Percentiles rank a stretch among this genome's conserved stretches.
phyloP scores from a whole-genome alignment of 495 filamentous ascomycete genomes.

The Astrocystis sublimbata region DNA sequence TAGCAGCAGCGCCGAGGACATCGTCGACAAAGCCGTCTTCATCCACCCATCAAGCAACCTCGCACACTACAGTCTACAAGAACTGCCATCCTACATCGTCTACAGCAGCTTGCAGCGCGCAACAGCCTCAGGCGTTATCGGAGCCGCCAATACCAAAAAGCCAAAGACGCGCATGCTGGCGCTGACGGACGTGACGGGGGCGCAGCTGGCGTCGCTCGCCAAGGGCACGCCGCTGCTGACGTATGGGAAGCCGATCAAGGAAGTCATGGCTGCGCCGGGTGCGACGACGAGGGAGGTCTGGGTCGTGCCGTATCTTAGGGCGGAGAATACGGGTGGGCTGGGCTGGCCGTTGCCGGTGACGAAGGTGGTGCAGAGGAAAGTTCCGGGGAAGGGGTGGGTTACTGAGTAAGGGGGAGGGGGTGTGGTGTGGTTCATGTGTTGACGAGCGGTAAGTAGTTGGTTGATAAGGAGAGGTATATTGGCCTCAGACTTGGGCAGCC shows the following conservation, averaged over 20 bases:
- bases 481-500: too few species aligned
- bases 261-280: constrained; percentile 53
- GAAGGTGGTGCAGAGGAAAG: constrained; percentile 79
- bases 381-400: constrained; percentile 72
- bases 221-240: constrained; percentile 81
- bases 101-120: constrained; percentile 83
- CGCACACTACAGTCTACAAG: constrained; percentile 64
- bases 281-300: constrained; percentile 69
- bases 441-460: too few species aligned
- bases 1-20: constrained; percentile 35
- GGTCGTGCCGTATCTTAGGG: constrained; percentile 75
- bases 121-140: constrained; percentile 41
- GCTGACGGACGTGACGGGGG: constrained; percentile 71
- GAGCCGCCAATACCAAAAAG: constrained; percentile 53
- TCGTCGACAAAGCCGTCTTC: constrained; percentile 63
- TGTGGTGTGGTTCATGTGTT: too few species aligned
- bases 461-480: too few species aligned
- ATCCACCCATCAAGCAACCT: constrained; percentile 83
- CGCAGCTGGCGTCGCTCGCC: constrained; percentile 76
- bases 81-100: constrained; percentile 79
- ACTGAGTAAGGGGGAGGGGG: too few species aligned
- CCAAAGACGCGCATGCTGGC: constrained; percentile 87
- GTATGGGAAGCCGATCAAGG: constrained; percentile 90
- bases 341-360: constrained; percentile 84
- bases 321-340: constrained; percentile 58